These are phyloP conservation scores for Kernera saxatilis DNA, from an alignment of 345 rosid species.

Conservation along the genomic window DNA sequence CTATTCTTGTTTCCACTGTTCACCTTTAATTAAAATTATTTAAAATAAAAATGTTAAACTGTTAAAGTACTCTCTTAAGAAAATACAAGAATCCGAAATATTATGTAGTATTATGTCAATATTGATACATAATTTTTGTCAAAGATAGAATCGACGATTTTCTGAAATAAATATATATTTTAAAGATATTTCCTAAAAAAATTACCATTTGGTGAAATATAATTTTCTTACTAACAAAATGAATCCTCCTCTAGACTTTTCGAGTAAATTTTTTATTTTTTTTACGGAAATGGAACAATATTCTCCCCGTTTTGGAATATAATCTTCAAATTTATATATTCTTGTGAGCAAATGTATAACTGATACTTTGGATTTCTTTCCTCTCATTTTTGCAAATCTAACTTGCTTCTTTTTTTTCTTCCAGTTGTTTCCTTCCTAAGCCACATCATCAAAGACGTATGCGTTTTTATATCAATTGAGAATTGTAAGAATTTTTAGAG, in stretches of 20 bases:
- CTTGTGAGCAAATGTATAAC: too few relatives aligned
- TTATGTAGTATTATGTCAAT: background rate
- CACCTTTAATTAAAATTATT: constrained; percentile 34
- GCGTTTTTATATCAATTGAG: background rate
- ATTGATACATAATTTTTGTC: background rate
- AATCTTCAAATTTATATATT: background rate
- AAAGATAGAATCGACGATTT: background rate
- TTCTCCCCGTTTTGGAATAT: background rate
- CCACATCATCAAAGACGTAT: background rate
- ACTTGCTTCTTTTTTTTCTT: background rate
- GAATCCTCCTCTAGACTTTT: background rate
- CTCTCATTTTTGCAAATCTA: background rate
- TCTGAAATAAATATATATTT: background rate
- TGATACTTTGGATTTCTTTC: background rate
- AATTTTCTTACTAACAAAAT: background rate
- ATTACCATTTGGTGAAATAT: background rate
- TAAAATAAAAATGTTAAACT: background rate
- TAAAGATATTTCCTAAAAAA: background rate
- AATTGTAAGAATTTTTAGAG: too few relatives aligned
- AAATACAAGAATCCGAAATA: background rate
- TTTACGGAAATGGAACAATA: background rate
- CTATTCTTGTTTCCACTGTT: constrained; percentile 19
- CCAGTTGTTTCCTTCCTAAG: too few relatives aligned
- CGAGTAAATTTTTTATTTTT: background rate
- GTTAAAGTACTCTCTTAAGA: background rate